Conservation (phyloP, 2,329 filamentous ascomycete genomes). For the Diplodia scrobiculata region DNA sequence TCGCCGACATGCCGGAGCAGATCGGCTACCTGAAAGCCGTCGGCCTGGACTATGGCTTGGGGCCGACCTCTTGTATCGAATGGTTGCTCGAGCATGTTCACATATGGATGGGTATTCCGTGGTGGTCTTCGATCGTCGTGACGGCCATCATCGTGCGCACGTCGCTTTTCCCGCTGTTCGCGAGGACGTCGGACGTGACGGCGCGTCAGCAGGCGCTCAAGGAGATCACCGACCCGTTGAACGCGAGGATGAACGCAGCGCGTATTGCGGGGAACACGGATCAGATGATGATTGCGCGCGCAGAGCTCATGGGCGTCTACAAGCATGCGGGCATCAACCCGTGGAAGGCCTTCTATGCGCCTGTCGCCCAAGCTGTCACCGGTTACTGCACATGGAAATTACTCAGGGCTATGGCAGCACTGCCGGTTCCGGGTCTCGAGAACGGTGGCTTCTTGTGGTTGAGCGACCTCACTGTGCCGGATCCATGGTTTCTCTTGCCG, state of each 20-base stretch:
- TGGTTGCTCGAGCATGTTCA: conserved; percentile 81
- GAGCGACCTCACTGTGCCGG: conserved; percentile 69
- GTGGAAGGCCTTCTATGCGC: conserved; percentile 55
- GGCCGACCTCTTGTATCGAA: conserved; percentile 72
- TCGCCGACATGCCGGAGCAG: conserved; percentile 67
- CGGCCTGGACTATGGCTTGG: conserved; percentile 85
- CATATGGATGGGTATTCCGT: conserved; percentile 72
- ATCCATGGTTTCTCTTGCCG: conserved; percentile 79
- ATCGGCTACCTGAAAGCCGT: conserved; percentile 81
- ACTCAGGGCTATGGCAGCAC: conserved; percentile 68
- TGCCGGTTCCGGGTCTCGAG: conserved; percentile 81
- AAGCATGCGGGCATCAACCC: conserved; percentile 58
- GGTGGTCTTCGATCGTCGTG: conserved; percentile 74
- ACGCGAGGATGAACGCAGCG: conserved; percentile 56
- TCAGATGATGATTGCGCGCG: conserved; percentile 42
- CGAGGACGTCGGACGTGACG: conserved; percentile 62
- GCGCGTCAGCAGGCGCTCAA: conserved; percentile 65
- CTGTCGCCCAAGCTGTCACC: conserved; percentile 66
- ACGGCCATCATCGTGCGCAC: conserved; percentile 67
- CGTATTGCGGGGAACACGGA: conserved; percentile 51
- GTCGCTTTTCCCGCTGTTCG: conserved; percentile 65
- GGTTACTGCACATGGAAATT: conserved; percentile 81
- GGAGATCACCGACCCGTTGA: conserved; percentile 59
- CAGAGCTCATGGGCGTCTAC: conserved; percentile 56
- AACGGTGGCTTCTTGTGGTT: conserved; percentile 76